phyloP scores from a whole-genome alignment of 2,329 filamentous ascomycete genomes.

The Aspergillus pseudotamarii region DNA sequence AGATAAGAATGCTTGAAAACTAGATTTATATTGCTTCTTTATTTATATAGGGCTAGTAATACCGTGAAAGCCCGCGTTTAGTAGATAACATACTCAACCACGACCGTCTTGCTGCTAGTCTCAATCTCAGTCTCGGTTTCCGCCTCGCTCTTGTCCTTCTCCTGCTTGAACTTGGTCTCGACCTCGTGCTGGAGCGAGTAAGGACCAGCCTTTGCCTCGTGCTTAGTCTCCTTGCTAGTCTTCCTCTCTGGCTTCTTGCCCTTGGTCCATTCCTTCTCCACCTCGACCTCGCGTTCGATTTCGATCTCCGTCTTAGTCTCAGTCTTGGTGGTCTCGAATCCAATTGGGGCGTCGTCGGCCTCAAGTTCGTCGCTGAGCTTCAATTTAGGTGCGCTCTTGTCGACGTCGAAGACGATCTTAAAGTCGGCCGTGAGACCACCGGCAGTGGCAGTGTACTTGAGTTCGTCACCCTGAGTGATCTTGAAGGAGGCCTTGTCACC shows the following conservation, averaged over 20 bases:
- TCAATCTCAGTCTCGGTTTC: neutral
- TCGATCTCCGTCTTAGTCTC: no score
- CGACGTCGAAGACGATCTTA: neutral
- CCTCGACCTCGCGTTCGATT: no score
- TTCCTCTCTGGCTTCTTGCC: neutral
- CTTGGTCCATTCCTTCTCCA: no score
- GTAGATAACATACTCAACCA: neutral
- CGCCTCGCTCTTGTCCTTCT: neutral
- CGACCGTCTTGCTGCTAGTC: neutral
- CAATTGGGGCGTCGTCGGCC: no score
- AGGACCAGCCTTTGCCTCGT: neutral
- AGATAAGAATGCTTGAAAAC: neutral
- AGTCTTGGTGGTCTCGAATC: no score
- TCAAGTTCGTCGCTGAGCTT: no score
- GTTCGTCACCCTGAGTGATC: neutral
- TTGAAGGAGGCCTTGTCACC: neutral
- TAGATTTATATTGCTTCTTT: neutral
- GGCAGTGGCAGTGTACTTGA: neutral
- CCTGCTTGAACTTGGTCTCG: neutral
- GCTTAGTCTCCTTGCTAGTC: neutral
- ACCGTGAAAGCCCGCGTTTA: neutral
- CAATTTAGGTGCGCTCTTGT: neutral
- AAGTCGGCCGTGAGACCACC: neutral
- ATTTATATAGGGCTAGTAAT: no score
- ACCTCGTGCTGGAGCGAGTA: neutral